Percentiles rank a stretch among this genome's conserved stretches.
Evolutionary conservation across 2,329 filamentous ascomycete species (phyloP).

Genomic region (Periglandula ipomoeae): DNA sequence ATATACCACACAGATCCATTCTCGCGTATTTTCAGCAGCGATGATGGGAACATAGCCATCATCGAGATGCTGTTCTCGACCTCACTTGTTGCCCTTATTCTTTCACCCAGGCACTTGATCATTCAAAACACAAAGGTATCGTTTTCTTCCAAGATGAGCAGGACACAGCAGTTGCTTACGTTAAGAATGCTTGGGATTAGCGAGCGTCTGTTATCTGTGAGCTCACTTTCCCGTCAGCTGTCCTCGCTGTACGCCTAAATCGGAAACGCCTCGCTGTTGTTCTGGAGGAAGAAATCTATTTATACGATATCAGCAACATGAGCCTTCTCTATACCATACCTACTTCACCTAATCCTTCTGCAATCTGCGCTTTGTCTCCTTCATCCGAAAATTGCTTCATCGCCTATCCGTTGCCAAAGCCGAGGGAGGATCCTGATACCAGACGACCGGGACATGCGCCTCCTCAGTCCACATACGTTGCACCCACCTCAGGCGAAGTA

Average conservation of each 20-base stretch:
- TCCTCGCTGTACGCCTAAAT: constrained; percentile 88
- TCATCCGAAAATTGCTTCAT: constrained; percentile 95
- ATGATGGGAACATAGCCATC: constrained; percentile 89
- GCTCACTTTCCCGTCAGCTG: constrained; percentile 94
- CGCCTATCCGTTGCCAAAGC: constrained; percentile 79
- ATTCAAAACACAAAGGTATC: constrained; percentile 94
- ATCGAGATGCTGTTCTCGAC: constrained; percentile 99
- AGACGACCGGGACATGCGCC: constrained; percentile 72
- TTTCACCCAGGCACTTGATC: constrained; percentile 83
- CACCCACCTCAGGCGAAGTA: constrained; percentile 83
- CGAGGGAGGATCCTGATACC: constrained; percentile 49
- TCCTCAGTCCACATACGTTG: constrained; percentile 65
- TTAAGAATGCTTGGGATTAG: constrained; percentile 22
- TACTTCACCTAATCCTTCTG: constrained; percentile 85
- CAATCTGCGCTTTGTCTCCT: constrained; percentile 85
- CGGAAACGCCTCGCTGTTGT: constrained; percentile 89
- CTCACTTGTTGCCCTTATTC: constrained; percentile 84
- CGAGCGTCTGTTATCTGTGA: constrained; percentile 85
- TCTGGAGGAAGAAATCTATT: constrained; percentile 90
- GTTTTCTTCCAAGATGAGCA: background rate
- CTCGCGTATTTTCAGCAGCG: constrained; percentile 86
- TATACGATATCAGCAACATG: constrained; percentile 99
- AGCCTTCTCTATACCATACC: constrained; percentile 85
- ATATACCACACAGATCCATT: constrained; percentile 97
- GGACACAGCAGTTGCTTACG: constrained; percentile 2